phyloP scores from a whole-genome alignment of 2,329 filamentous ascomycete genomes.

The Coniella vitis region DNA sequence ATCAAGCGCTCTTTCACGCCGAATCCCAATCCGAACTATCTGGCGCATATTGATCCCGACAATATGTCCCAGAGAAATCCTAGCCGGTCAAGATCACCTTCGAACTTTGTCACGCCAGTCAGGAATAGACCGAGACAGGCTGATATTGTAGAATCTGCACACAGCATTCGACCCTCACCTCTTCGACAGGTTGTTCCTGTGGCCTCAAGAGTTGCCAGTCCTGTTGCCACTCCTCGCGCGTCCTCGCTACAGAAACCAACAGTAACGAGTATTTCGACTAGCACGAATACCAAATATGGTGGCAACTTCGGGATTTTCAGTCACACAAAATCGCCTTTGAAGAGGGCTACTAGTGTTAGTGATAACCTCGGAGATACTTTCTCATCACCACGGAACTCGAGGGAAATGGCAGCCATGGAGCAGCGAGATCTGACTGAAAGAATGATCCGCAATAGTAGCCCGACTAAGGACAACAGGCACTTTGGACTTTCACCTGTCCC shows the following conservation, averaged over 20 bases:
- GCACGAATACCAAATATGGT: conserved; percentile 39
- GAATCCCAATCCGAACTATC: conserved; percentile 77
- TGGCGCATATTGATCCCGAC: conserved; percentile 65
- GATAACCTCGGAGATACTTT: conserved; percentile 40
- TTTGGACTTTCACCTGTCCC: conserved; percentile 14
- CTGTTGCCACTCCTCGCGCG: conserved; percentile 1
- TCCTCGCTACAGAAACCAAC: conserved; percentile 5
- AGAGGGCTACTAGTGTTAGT: conserved; percentile 64
- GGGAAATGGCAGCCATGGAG: conserved; percentile 55
- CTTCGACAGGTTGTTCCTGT: conserved; percentile 10
- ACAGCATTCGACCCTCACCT: conserved; percentile 24
- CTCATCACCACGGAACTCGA: conserved; percentile 49
- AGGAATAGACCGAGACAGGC: conserved; percentile 20
- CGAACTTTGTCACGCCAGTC: conserved; percentile 35
- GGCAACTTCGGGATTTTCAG: conserved; percentile 75
- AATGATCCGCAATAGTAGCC: conserved; percentile 32
- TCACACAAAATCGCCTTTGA: conserved; percentile 75
- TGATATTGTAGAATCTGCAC: conserved; percentile 26
- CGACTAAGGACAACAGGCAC: conserved; percentile 31
- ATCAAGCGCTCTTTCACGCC: conserved; percentile 73
- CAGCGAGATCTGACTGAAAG: conserved; percentile 34
- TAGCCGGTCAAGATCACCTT: conserved; percentile 32
- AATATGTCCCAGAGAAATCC: conserved; percentile 27
- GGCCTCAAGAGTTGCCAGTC: too few relatives aligned
- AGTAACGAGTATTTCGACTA: conserved; percentile 16